phyloP scores from a whole-genome alignment of 805 yeast species.

The Blastobotrys terrestris region DNA sequence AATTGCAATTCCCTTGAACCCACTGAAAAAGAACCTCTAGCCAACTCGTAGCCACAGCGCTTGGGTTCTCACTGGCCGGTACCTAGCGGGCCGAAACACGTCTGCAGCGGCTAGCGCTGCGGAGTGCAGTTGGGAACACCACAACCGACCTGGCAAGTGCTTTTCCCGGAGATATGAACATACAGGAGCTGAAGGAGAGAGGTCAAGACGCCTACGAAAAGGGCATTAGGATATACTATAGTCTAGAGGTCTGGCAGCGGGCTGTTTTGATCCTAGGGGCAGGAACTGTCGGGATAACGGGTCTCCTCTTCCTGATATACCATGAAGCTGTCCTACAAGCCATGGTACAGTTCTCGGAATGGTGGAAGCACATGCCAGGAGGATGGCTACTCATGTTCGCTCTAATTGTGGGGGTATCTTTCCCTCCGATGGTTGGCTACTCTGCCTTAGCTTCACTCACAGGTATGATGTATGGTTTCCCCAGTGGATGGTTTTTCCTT shows the following conservation, averaged over 20 bases:
- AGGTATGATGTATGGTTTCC: slow-evolving; percentile 81
- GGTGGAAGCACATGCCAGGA: slow-evolving; percentile 27
- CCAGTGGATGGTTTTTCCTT: slow-evolving; percentile 71
- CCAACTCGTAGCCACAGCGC: too few species aligned
- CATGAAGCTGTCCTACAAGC: slow-evolving; percentile 29
- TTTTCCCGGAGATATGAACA: not conserved
- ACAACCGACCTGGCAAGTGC: not conserved
- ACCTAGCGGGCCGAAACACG: not conserved
- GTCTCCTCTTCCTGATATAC: slow-evolving; percentile 27
- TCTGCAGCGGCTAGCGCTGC: not conserved
- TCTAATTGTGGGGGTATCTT: slow-evolving; percentile 60
- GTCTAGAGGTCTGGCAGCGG: slow-evolving; percentile 12
- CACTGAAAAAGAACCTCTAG: too few species aligned
- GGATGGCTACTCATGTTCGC: slow-evolving; percentile 40
- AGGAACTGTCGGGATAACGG: slow-evolving; percentile 9
- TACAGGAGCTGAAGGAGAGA: not conserved
- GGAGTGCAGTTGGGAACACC: not conserved
- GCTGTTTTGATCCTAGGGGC: slow-evolving; percentile 10
- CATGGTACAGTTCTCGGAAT: slow-evolving; percentile 27
- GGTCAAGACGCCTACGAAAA: not conserved
- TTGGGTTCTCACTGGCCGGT: not conserved
- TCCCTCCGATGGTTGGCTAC: slow-evolving; percentile 89
- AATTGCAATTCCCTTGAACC: too few species aligned
- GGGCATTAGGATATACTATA: slow-evolving; percentile 3
- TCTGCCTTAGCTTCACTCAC: slow-evolving; percentile 56